These are phyloP conservation scores for Calonectria honghensis DNA, from an alignment of 2,329 filamentous ascomycete genomes.

Conservation along the genomic window DNA sequence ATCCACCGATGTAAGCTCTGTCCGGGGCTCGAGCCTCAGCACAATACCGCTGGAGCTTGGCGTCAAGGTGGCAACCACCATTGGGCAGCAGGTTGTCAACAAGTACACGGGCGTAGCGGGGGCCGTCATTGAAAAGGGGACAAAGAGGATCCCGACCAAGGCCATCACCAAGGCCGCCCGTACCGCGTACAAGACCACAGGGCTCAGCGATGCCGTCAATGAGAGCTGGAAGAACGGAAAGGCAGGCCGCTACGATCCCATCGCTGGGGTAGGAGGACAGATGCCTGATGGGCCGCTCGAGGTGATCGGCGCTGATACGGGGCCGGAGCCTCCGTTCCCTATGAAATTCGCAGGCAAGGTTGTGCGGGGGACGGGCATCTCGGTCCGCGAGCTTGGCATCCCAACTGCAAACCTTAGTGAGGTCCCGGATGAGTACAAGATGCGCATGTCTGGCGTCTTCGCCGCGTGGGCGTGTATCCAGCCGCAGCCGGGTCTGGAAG, in stretches of 20 bases:
- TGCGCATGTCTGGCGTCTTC: conserved; percentile 76
- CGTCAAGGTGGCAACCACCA: conserved; percentile 72
- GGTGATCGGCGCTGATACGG: conserved; percentile 69
- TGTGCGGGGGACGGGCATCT: conserved; percentile 65
- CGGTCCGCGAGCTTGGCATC: conserved; percentile 64
- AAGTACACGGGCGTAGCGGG: conserved; percentile 64
- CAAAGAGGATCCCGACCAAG: conserved; percentile 61
- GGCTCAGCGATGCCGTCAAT: conserved; percentile 52
- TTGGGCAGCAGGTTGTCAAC: conserved; percentile 67
- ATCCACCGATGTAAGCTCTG: conserved; percentile 75
- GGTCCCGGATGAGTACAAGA: conserved; percentile 71
- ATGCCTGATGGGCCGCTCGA: conserved; percentile 58
- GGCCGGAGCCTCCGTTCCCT: conserved; percentile 73
- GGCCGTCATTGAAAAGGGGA: conserved; percentile 63
- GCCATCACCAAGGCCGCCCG: conserved; percentile 64
- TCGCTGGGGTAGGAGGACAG: conserved; percentile 57
- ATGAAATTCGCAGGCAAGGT: conserved; percentile 71
- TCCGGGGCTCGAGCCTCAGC: conserved; percentile 78
- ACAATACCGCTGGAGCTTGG: conserved; percentile 81
- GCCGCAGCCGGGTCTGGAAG: conserved; percentile 56
- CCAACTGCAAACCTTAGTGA: conserved; percentile 73
- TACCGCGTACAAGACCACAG: conserved; percentile 58
- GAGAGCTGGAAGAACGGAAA: conserved; percentile 63
- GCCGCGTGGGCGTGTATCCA: conserved; percentile 77
- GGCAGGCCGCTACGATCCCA: conserved; percentile 60